Percentiles rank a stretch among this genome's conserved stretches.
These are phyloP conservation scores for Nicotiana sylvestris DNA, from an alignment of 257 asterid species.

Conservation along the genomic window DNA sequence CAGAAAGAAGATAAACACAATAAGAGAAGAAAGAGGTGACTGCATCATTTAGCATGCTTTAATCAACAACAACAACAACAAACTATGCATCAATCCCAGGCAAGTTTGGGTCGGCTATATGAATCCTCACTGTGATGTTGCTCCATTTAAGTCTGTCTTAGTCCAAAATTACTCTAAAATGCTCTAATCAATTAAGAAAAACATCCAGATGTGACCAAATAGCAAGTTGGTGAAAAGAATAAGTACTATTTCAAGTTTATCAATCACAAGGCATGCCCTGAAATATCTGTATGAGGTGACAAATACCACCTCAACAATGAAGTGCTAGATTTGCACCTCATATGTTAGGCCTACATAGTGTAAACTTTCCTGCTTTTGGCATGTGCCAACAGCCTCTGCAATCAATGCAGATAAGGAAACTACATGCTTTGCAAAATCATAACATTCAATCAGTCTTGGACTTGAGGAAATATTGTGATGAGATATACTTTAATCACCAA, in stretches of 20 bases:
- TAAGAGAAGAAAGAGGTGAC: background rate
- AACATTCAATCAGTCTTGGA: background rate
- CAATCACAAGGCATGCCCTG: background rate
- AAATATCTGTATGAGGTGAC: background rate
- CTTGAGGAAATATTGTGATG: background rate
- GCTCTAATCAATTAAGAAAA: background rate
- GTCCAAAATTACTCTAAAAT: background rate
- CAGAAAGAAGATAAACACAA: background rate
- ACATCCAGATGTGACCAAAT: background rate
- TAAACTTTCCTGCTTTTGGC: background rate
- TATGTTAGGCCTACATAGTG: background rate
- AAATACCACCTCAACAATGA: background rate
- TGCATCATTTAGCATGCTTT: background rate
- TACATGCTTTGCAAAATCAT: background rate
- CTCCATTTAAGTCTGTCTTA: background rate
- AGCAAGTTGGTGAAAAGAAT: background rate
- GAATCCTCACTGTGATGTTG: background rate
- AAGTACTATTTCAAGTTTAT: background rate
- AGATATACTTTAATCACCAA: background rate
- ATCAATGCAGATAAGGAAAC: background rate
- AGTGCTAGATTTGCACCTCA: background rate
- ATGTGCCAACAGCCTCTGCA: constrained; percentile 1
- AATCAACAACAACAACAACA: background rate
- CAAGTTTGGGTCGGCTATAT: background rate
- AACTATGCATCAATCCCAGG: background rate